Evolutionary conservation across 371 early-diverging fungal species (phyloP).

Genomic region (Sporodiniella umbellata): DNA sequence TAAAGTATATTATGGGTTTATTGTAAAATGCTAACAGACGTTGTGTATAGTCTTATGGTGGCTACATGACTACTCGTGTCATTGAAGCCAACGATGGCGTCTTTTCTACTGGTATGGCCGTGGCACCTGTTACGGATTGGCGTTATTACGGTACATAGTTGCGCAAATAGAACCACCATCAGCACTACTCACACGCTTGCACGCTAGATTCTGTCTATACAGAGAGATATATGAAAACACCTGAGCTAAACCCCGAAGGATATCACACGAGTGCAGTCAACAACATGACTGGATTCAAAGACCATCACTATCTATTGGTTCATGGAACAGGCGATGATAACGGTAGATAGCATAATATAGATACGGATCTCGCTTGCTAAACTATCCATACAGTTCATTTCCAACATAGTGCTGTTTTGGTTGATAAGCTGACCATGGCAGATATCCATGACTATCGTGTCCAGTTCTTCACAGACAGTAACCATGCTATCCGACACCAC

Average conservation of each 20-base stretch:
- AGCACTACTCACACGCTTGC: too few relatives aligned
- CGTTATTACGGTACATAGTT: slow-evolving; percentile 55
- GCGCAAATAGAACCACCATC: neutral
- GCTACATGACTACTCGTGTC: slow-evolving; percentile 82
- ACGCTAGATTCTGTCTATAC: slow-evolving; percentile 94
- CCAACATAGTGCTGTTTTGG: slow-evolving; percentile 79
- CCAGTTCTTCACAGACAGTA: slow-evolving; percentile 84
- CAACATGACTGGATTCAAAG: slow-evolving; percentile 80
- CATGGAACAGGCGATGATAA: slow-evolving; percentile 95
- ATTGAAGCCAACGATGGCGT: slow-evolving; percentile 83
- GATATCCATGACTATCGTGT: slow-evolving; percentile 74
- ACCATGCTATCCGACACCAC: slow-evolving; percentile 76
- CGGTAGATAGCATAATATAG: too few relatives aligned
- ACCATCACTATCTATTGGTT: slow-evolving; percentile 75
- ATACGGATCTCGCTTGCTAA: neutral
- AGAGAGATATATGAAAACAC: slow-evolving; percentile 95
- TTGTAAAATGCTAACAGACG: too few relatives aligned
- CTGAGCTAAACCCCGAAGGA: slow-evolving; percentile 71
- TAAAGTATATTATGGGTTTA: slow-evolving; percentile 25
- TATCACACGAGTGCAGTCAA: slow-evolving; percentile 77
- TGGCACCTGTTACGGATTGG: slow-evolving; percentile 98
- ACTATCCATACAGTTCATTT: slow-evolving; percentile 81
- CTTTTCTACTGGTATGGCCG: slow-evolving; percentile 86
- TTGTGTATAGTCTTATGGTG: slow-evolving; percentile 81
- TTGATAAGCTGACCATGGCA: slow-evolving; percentile 73